A percentile compares a stretch with the other conserved stretches of the same genome.
phyloP scores from a whole-genome alignment of 2,329 filamentous ascomycete species.

The Talaromyces rugulosus region DNA sequence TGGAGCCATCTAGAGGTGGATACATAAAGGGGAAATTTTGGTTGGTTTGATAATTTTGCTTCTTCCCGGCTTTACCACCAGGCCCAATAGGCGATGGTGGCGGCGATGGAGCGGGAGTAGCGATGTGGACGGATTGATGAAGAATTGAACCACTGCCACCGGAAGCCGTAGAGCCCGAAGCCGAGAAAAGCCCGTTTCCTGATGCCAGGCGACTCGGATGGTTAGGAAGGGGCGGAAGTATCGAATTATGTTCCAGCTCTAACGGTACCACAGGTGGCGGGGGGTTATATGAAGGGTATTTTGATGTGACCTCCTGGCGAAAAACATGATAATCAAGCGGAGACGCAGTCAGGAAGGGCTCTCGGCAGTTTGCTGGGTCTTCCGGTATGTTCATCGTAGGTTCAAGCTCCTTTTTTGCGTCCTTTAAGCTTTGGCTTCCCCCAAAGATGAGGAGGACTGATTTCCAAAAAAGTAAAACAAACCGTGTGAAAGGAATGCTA shows the following conservation, averaged over 20 bases:
- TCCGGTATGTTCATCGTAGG: constrained; percentile 47
- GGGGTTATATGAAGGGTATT: constrained; percentile 94
- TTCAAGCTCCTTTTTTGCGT: constrained; percentile 66
- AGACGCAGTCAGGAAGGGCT: constrained; percentile 83
- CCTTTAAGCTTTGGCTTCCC: constrained; percentile 66
- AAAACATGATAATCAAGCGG: constrained; percentile 96
- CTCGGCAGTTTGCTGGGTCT: constrained; percentile 51
- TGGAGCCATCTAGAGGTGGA: constrained; percentile 81
- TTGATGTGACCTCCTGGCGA: constrained; percentile 92
- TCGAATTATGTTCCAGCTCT: constrained; percentile 84
- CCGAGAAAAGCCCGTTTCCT: constrained; percentile 59
- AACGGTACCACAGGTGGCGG: constrained; percentile 78
- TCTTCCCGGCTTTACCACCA: constrained; percentile 89
- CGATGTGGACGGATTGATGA: constrained; percentile 94
- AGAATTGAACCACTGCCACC: constrained; percentile 66
- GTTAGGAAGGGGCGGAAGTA: constrained; percentile 78
- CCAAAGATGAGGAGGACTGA: constrained; percentile 81
- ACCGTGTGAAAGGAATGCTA: constrained; percentile 55
- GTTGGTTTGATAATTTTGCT: constrained; percentile 99
- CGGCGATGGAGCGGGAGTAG: constrained; percentile 93
- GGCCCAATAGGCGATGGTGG: constrained; percentile 82
- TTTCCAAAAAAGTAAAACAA: constrained; percentile 83
- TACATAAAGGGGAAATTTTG: constrained; percentile 99
- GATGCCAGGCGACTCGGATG: constrained; percentile 61
- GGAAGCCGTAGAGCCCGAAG: constrained; percentile 46